Evolutionary conservation across 768 basidiomycete species (phyloP).

Genomic region (Psilocybe tampanensis): DNA sequence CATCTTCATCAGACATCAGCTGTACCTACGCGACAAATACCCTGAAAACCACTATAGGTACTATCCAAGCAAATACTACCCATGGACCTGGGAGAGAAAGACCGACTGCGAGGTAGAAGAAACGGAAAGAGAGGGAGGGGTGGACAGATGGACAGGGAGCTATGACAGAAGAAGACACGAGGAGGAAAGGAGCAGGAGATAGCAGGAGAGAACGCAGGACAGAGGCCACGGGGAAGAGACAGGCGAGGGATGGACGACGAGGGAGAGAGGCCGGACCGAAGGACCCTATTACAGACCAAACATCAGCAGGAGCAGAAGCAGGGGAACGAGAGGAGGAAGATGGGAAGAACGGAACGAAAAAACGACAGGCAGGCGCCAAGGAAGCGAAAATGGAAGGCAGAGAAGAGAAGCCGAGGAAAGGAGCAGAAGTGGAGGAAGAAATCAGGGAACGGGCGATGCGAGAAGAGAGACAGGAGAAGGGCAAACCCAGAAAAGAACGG

Average conservation of each 20-base stretch:
- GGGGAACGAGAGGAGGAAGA: too few species aligned
- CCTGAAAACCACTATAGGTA: slow-evolving; percentile 10
- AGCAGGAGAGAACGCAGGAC: too few species aligned
- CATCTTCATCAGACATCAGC: not conserved
- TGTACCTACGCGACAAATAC: not conserved
- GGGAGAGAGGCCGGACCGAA: too few species aligned
- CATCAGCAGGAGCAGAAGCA: too few species aligned
- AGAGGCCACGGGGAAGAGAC: too few species aligned
- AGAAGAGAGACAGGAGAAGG: not conserved
- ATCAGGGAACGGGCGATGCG: not conserved
- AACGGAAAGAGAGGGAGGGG: not conserved
- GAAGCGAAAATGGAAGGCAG: too few species aligned
- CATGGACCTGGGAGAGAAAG: slow-evolving; percentile 5
- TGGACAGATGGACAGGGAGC: slow-evolving; percentile 4
- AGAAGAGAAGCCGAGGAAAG: too few species aligned
- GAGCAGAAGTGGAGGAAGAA: not conserved
- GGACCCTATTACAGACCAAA: too few species aligned
- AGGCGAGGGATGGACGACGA: too few species aligned
- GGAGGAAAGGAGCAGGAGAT: too few species aligned
- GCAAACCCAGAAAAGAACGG: not conserved
- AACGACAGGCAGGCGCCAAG: too few species aligned
- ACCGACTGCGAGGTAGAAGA: not conserved
- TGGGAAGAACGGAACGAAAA: too few species aligned
- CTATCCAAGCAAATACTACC: not conserved
- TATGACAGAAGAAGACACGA: not conserved